phyloP scores from a whole-genome alignment of 73 alveolate genomes.

The Paraurostyla sp. region DNA sequence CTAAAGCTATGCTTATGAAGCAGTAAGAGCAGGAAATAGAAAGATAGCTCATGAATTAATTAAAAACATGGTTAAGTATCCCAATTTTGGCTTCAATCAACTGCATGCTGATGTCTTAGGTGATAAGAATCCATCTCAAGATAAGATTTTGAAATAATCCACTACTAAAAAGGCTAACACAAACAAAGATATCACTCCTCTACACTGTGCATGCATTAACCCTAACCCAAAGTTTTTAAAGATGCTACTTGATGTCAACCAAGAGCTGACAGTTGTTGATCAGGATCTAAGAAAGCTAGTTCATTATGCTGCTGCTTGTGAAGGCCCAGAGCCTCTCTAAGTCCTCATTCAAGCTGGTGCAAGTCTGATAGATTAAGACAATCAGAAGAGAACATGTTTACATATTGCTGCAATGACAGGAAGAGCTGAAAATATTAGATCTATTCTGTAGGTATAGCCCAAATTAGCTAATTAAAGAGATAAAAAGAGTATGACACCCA shows the following conservation, averaged over 20 bases:
- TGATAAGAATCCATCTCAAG: conserved; percentile 69
- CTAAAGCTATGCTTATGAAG: conserved; percentile 74
- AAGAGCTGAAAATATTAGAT: conserved; percentile 84
- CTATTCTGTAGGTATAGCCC: conserved; percentile 56
- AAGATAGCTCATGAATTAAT: conserved; percentile 85
- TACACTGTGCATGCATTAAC: conserved; percentile 97
- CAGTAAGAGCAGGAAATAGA: conserved; percentile 92
- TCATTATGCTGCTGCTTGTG: conserved; percentile 99
- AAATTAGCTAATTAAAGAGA: conserved; percentile 23
- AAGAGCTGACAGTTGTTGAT: conserved; percentile 87
- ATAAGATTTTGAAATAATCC: conserved; percentile 75
- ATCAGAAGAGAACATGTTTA: conserved; percentile 87
- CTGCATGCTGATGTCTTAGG: conserved; percentile 92
- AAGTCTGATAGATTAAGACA: conserved; percentile 88
- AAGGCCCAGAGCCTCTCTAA: conserved; percentile 88
- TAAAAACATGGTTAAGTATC: conserved; percentile 76
- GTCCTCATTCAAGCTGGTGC: conserved; percentile 90
- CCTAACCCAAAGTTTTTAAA: conserved; percentile 89
- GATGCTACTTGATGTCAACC: conserved; percentile 78
- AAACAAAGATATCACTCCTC: conserved; percentile 92
- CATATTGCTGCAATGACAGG: conserved; percentile 92
- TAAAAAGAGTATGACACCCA: conserved; percentile 80
- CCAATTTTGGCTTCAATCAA: conserved; percentile 93
- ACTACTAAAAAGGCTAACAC: conserved; percentile 93
- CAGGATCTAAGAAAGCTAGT: conserved; percentile 88